Base-by-base conservation (phyloP, 2,329 filamentous ascomycete genomes). In the Aspergillus niger region DNA sequence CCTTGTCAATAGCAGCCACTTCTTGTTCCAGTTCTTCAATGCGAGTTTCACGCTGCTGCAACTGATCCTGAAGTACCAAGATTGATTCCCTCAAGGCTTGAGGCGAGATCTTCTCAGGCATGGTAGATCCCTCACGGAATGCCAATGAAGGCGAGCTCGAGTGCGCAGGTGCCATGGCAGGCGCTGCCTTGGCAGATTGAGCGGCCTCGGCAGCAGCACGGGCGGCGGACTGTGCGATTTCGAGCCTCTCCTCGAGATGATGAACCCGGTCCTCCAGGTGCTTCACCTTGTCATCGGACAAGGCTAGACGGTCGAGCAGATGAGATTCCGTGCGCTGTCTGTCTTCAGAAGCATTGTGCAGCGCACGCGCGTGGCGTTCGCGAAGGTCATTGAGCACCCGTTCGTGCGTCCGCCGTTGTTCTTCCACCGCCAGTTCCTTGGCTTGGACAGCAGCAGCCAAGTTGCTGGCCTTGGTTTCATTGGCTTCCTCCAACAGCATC, bases 51-150 rank as follows among this genome's bases (percentile, higher is more conserved):
- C 95, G 92, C 69, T 95, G 92, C 75, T 98, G 95, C 6, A 99
- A 84, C 76, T 99, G 95, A 76, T 98, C 94, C 78, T 99, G 95
- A 26, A 99, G 83, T 17, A 97, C 95, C 78, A 96, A 88, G 72
- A 99, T 97, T 0, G 93, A 97, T 77, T 99, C 95, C 30, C 95
- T 90, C 32, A 99, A 85, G 6, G 95, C 95, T 77, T 98, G 94
- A 0, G 93, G 91, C 2, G 94, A 97, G 60, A 97, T 91, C 82
- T 90, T 96, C 74, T 95, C 92, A 0, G 91, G 90, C 3, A 88
- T 77, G 22, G 84, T 83, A 54, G 78, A 72, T 61, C 77, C 72
- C 63, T 76, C 71, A 28, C 66, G 74, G 48, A 77, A 76, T 26
- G 80, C 78, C 61, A 81, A 73, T 5, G 83, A 82, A 8, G 82